These are phyloP conservation scores for Polyporus tsugae DNA, from an alignment of 1,284 basidiomycete species.

Conservation along the genomic window DNA sequence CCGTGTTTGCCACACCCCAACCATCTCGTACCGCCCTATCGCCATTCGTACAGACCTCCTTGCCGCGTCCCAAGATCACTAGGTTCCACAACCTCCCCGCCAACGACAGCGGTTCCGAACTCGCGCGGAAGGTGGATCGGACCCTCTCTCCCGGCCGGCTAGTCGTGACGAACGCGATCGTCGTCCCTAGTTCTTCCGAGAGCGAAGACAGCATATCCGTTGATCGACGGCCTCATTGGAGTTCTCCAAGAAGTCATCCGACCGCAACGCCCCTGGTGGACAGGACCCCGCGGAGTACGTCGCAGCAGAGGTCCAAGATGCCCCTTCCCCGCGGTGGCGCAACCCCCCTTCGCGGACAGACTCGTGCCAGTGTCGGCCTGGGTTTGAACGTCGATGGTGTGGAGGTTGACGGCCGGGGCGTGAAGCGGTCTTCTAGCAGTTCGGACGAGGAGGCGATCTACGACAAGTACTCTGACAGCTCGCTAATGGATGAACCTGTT, in stretches of 20 bases:
- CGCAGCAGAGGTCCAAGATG: constrained; percentile 1
- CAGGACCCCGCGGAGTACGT: neutral
- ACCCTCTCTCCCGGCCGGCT: constrained; percentile 49
- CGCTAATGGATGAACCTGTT: constrained; percentile 31
- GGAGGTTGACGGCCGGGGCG: constrained; percentile 10
- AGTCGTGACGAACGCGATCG: constrained; percentile 61
- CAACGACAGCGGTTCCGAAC: constrained; percentile 42
- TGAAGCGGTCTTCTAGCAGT: constrained; percentile 9
- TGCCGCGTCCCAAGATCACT: constrained; percentile 24
- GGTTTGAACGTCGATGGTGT: constrained; percentile 27
- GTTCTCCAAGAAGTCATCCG: neutral
- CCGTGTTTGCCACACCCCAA: constrained; percentile 20
- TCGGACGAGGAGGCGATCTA: constrained; percentile 32
- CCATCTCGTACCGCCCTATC: constrained; percentile 14
- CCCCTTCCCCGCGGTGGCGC: constrained; percentile 11
- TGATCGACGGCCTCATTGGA: constrained; percentile 18
- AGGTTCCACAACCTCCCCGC: constrained; percentile 7
- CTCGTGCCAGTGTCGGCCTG: constrained; percentile 26
- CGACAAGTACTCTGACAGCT: constrained; percentile 29
- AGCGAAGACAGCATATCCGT: constrained; percentile 40
- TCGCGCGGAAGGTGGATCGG: constrained; percentile 39
- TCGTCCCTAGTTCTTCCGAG: constrained; percentile 54
- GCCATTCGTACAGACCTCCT: constrained; percentile 23
- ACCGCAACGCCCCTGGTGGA: neutral
- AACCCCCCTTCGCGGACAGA: neutral